phyloP scores from a whole-genome alignment of 306 rosid species.

The Senna siamea region DNA sequence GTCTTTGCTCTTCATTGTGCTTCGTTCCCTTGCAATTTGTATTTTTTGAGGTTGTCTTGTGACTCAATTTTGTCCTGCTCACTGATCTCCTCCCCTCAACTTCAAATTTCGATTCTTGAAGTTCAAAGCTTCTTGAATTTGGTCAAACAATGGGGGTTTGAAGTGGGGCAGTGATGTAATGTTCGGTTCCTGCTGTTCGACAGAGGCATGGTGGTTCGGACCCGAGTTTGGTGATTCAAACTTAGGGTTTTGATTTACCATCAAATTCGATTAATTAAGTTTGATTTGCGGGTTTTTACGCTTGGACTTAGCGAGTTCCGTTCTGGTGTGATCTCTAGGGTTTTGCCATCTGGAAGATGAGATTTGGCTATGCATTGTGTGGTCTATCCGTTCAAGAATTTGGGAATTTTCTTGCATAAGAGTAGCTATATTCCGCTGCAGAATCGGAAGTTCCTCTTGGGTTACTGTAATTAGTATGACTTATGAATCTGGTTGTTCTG shows the following conservation, averaged over 20 bases:
- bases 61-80: conserved; percentile 44
- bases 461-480: conserved; percentile 44
- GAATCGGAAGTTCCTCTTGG: conserved; percentile 44
- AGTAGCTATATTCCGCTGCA: conserved; percentile 39
- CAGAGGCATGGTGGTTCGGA: conserved; percentile 38
- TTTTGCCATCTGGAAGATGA: conserved; percentile 62
- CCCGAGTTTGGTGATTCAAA: conserved; percentile 49
- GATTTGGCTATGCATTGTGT: conserved; percentile 75
- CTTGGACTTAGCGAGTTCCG: conserved; percentile 47
- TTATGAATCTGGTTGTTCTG: conserved; percentile 36
- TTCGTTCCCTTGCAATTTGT: conserved; percentile 36
- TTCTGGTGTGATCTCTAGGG: conserved; percentile 86
- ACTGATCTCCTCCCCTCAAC: conserved; percentile 61
- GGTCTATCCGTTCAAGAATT: conserved; percentile 49
- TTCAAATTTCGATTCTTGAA: conserved; percentile 49
- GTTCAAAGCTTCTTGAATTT: conserved; percentile 61
- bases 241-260: conserved; percentile 74
- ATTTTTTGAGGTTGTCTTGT: conserved; percentile 35
- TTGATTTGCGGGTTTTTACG: conserved; percentile 34
- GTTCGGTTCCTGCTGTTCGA: conserved; percentile 45
- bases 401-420: conserved; percentile 43
- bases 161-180: conserved; percentile 58
- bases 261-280: conserved; percentile 45
- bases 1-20: conserved; percentile 58
- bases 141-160: conserved; percentile 42